A percentile compares a stretch with the other conserved stretches of the same genome.
Conservation (phyloP, 257 asterid genomes). For the Solanum ahanhuiri region DNA sequence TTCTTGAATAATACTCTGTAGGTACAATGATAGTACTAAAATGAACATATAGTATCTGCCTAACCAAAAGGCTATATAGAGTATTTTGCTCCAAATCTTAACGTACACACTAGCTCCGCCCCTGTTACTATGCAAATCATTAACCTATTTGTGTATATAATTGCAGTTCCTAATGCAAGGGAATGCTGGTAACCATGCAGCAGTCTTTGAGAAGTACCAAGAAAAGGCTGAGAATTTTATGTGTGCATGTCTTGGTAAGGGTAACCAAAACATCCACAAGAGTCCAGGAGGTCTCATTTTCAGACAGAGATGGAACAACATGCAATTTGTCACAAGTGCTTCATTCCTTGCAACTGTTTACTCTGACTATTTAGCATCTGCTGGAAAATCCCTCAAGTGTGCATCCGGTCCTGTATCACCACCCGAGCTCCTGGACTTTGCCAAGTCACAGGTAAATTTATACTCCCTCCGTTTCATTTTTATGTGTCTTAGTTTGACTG, state of each 20-base stretch:
- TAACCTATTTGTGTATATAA: neutral
- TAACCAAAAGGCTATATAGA: neutral
- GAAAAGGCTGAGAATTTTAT: conserved; percentile 83
- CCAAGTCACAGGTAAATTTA: conserved; percentile 69
- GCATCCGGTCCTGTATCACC: conserved; percentile 46
- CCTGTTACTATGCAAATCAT: neutral
- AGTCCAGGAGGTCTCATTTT: conserved; percentile 92
- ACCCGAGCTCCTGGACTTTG: conserved; percentile 57
- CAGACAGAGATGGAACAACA: conserved; percentile 93
- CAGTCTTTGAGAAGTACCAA: conserved; percentile 45
- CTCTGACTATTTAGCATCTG: conserved; percentile 80
- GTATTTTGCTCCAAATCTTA: neutral
- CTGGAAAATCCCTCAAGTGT: conserved; percentile 61
- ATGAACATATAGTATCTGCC: neutral
- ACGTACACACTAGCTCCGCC: neutral
- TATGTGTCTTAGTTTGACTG: neutral
- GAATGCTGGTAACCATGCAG: conserved; percentile 39
- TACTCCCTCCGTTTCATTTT: neutral
- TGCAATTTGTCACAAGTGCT: conserved; percentile 96
- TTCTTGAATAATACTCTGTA: neutral
- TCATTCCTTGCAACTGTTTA: conserved; percentile 79
- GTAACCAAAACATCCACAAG: conserved; percentile 69
- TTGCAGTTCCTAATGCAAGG: conserved; percentile 84
- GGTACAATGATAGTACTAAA: neutral
- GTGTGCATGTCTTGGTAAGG: conserved; percentile 91